A percentile compares a stretch with the other conserved stretches of the same genome.
Evolutionary conservation across 331 rosid species (phyloP).

Genomic region (Phaseolus coccineus): DNA sequence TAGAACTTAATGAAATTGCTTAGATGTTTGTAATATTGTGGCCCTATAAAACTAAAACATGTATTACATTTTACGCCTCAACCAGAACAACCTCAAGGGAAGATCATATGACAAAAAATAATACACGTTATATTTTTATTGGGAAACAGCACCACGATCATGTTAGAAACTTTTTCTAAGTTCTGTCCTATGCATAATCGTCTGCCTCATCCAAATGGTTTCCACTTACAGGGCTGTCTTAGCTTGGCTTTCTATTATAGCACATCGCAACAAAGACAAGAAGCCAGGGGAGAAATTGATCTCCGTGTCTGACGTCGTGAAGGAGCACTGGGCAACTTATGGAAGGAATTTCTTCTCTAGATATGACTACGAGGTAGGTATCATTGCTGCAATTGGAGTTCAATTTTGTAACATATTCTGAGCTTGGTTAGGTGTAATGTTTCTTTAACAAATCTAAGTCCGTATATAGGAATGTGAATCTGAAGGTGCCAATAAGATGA

Average conservation of each 20-base stretch:
- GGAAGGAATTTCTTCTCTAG: conserved; percentile 97
- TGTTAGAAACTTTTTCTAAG: background rate
- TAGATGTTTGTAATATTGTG: background rate
- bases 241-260: conserved; percentile 97
- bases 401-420: conserved; percentile 11
- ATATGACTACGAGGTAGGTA: conserved; percentile 90
- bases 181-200: background rate
- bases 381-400: conserved; percentile 34
- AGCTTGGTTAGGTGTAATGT: conserved; percentile 23
- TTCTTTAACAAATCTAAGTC: conserved; percentile 27
- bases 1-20: conserved; percentile 1
- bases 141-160: background rate
- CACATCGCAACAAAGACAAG: conserved; percentile 84
- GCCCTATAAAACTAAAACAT: background rate
- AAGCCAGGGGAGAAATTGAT: conserved; percentile 79
- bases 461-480: conserved; percentile 88
- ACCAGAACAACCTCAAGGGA: background rate
- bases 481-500: conserved; percentile 89
- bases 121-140: background rate
- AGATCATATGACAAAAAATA: conserved; percentile 4
- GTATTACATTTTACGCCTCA: background rate
- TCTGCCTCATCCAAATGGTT: conserved; percentile 34
- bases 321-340: conserved; percentile 89
- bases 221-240: conserved; percentile 84
- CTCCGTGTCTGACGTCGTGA: conserved; percentile 83